Evolutionary conservation across 257 asterid species (phyloP).

Genomic region (Plantago ovata): DNA sequence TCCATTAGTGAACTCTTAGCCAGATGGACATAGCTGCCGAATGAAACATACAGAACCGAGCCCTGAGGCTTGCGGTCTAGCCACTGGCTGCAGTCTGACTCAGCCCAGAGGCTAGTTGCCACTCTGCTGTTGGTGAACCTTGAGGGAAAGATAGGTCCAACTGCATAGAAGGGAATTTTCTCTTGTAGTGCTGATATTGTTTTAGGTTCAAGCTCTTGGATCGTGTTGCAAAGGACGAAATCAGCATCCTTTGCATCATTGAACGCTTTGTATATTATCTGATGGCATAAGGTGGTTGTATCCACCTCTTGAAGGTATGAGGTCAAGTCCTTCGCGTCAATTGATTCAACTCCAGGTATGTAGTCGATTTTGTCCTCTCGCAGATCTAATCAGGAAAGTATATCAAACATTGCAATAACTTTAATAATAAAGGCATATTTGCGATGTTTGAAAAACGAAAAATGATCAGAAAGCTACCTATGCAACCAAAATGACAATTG

Average conservation of each 20-base stretch:
- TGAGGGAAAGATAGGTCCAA: slow-evolving; percentile 41
- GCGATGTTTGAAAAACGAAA: neutral
- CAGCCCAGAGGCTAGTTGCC: slow-evolving; percentile 44
- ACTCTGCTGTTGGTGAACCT: slow-evolving; percentile 24
- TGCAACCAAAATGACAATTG: slow-evolving; percentile 45
- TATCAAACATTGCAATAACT: neutral
- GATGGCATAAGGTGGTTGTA: slow-evolving; percentile 22
- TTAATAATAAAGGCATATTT: neutral
- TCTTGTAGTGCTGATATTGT: slow-evolving; percentile 19
- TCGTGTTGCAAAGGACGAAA: slow-evolving; percentile 23
- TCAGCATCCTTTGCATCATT: slow-evolving; percentile 23
- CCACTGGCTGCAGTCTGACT: slow-evolving; percentile 39
- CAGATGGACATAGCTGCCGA: slow-evolving; percentile 47
- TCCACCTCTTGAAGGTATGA: slow-evolving; percentile 25
- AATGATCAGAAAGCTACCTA: slow-evolving; percentile 24
- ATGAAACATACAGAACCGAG: slow-evolving; percentile 41
- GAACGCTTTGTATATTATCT: slow-evolving; percentile 25
- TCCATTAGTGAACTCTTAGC: slow-evolving; percentile 26
- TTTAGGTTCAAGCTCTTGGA: slow-evolving; percentile 22
- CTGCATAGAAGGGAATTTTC: slow-evolving; percentile 1
- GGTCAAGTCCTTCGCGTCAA: slow-evolving; percentile 22
- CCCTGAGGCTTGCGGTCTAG: slow-evolving; percentile 30
- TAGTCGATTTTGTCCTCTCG: slow-evolving; percentile 24
- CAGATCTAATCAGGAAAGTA: slow-evolving; percentile 18
- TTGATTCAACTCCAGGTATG: slow-evolving; percentile 26